phyloP scores from a whole-genome alignment of 768 basidiomycete genomes.

The Roridomyces roridus region DNA sequence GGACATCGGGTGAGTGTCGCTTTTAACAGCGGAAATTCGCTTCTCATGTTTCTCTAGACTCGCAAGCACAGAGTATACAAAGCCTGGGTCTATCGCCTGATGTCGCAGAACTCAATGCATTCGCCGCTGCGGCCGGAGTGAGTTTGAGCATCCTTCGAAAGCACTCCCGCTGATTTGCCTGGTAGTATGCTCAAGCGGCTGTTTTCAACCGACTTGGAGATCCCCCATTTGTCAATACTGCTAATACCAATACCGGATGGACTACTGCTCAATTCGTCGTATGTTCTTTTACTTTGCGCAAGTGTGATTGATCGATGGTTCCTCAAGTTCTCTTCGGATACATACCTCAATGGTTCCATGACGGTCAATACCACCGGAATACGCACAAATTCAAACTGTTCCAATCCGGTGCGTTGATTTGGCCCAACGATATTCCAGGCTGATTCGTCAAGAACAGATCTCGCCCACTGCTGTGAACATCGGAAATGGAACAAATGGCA shows the following conservation, averaged over 20 bases:
- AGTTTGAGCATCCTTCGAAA: conserved; percentile 22
- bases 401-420: conserved; percentile 14
- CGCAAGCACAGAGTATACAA: conserved; percentile 46
- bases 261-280: conserved; percentile 41
- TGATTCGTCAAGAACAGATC: too few relatives aligned
- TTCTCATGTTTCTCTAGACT: conserved; percentile 32
- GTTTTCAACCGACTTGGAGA: conserved; percentile 40
- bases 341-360: conserved; percentile 46
- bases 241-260: conserved; percentile 40
- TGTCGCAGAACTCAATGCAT: conserved; percentile 52
- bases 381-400: conserved; percentile 41
- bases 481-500: conserved; percentile 19
- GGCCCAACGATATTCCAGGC: too few relatives aligned
- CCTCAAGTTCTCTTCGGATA: conserved; percentile 37
- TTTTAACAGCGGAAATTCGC: not conserved
- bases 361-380: conserved; percentile 46
- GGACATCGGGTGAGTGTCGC: conserved; percentile 2
- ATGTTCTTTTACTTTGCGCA: not conserved
- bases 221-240: conserved; percentile 57
- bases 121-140: conserved; percentile 66
- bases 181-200: conserved; percentile 30
- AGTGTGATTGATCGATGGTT: not conserved
- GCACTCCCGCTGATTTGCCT: not conserved
- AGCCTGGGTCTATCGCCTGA: conserved; percentile 52
- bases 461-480: not conserved